These are phyloP conservation scores for Miscanthus sacchariflorus DNA, from an alignment of 202 grass and related monocot species.

Conservation along the genomic window DNA sequence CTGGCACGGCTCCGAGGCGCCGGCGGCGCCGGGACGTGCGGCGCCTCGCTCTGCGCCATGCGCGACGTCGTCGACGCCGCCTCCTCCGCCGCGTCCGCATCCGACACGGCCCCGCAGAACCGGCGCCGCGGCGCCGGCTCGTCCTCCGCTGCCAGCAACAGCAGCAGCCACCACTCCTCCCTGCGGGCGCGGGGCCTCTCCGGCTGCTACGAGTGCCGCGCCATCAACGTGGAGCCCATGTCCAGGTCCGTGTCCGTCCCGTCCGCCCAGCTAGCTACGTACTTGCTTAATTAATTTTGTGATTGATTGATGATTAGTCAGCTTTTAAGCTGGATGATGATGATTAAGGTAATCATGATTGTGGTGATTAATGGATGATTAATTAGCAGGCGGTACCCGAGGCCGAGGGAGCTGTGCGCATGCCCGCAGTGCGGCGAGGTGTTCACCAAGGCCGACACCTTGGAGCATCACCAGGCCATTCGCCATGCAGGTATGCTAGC, in stretches of 20 bases:
- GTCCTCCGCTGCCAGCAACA: neutral
- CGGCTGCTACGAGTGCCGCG: constrained; percentile 95
- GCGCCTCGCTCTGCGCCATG: constrained; percentile 79
- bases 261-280: neutral
- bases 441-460: constrained; percentile 78
- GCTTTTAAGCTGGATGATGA: no score
- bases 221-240: constrained; percentile 84
- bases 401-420: constrained; percentile 64
- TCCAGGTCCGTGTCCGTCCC: constrained; percentile 51
- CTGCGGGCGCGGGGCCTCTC: constrained; percentile 73
- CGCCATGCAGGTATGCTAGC: constrained; percentile 61
- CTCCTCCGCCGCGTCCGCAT: constrained; percentile 42
- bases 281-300: neutral
- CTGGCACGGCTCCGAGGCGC: constrained; percentile 44
- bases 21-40: constrained; percentile 37
- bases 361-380: neutral
- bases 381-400: constrained; percentile 61
- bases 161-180: constrained; percentile 49
- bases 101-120: constrained; percentile 55
- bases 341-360: neutral
- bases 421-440: constrained; percentile 86
- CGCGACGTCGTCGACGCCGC: constrained; percentile 85
- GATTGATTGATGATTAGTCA: neutral
- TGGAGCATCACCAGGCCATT: constrained; percentile 84
- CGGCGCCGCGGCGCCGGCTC: constrained; percentile 28